Base-by-base conservation (phyloP, 257 asterid genomes). In the Penstemon eatonii region DNA sequence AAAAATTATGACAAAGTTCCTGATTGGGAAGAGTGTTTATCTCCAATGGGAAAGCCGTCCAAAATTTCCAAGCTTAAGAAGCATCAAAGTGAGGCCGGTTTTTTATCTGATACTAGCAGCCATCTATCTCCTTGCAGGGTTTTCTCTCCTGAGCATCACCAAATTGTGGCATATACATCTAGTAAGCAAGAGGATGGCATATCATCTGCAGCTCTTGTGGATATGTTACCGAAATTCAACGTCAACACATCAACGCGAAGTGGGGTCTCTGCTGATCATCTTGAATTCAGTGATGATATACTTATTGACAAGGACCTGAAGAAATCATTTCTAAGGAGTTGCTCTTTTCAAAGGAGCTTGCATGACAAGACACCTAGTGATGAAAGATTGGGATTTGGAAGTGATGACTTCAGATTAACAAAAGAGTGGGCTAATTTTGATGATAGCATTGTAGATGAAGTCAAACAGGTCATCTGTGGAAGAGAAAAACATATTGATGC, bases 291-390 rank as follows among this genome's bases (percentile, higher is more conserved):
- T 63, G 85, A 76, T 72, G 70, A 66, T 74, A 67, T 75, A 44
- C 60, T 67, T 74, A 65, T 76, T 59, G 53, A 37, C 41, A 60
- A 74, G 75, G 84, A 76, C 39, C 63, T 58, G 4, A 60, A 57
- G 73, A 83, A 69, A 71, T 76, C 89, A 66, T 68, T 75, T 76
- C 75, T 85, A 43, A 72, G 77, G 75, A 73, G 80, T 80, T 83
- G 84, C 79, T 85, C 78, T 60, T 72, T 59, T 64, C 77, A 51
- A 62, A 80, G 75, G 77, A 64, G 70, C 79, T 74, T 78, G 70
- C 76, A 45, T 58, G 75, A 80, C 50, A 81, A 49, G 72, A 71
- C 76, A 46, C 64, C 82, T 39, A 57, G 77, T 70, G 80, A 83
- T 75, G 84, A 63, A 52, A 74, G 47, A 54, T 70, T 80, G 73